Evolutionary conservation across 129 eudicot genomes (phyloP).

Genomic region (Apium graveolens): DNA sequence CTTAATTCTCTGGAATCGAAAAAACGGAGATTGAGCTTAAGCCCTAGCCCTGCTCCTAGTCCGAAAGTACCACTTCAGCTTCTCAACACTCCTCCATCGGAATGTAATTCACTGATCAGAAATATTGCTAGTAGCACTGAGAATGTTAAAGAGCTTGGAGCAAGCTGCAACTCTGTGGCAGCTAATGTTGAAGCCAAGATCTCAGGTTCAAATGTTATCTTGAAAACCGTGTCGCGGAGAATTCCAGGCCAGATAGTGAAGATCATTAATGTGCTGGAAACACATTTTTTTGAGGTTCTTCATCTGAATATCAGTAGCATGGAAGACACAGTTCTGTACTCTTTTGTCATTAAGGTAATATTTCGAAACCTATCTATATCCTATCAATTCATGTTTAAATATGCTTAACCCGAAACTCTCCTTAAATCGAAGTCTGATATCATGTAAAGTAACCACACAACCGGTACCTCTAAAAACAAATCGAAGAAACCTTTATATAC

Average conservation of each 20-base stretch:
- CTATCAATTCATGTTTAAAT: background rate
- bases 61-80: constrained; percentile 35
- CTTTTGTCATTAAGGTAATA: constrained; percentile 86
- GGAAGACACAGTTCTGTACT: constrained; percentile 93
- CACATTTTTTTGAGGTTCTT: constrained; percentile 68
- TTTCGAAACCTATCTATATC: background rate
- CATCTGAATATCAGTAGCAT: constrained; percentile 94
- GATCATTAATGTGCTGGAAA: constrained; percentile 68
- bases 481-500: too few relatives aligned
- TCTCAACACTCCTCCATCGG: constrained; percentile 40
- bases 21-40: constrained; percentile 75
- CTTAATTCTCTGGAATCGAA: constrained; percentile 78
- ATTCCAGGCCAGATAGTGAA: constrained; percentile 81
- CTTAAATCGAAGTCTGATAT: too few relatives aligned
- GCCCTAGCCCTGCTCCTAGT: constrained; percentile 80
- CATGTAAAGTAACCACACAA: too few relatives aligned
- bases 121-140: constrained; percentile 16
- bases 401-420: background rate
- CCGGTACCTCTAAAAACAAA: too few relatives aligned
- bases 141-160: constrained; percentile 68
- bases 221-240: constrained; percentile 68
- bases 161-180: constrained; percentile 71
- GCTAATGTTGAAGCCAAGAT: constrained; percentile 96
- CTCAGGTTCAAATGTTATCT: constrained; percentile 71
- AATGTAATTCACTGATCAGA: constrained; percentile 24